These are phyloP conservation scores for Trichoderma sp. DNA, from an alignment of 2,329 filamentous ascomycete genomes.

Conservation along the genomic window DNA sequence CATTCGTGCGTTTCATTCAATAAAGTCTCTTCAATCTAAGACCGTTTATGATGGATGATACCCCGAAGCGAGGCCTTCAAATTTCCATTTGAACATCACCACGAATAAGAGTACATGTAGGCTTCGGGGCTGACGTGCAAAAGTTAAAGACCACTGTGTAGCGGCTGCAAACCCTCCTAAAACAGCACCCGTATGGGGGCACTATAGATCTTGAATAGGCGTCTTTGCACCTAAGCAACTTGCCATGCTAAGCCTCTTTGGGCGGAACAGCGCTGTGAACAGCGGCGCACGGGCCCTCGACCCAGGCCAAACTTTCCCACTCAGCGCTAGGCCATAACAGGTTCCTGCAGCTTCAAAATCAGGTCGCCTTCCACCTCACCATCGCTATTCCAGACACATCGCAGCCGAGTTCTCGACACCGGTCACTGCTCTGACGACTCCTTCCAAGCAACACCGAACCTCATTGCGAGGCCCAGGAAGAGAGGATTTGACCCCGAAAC, in stretches of 20 bases:
- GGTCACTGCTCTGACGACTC: constrained; percentile 29
- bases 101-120: not conserved
- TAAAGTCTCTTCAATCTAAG: not conserved
- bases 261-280: constrained; percentile 1
- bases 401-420: constrained; percentile 26
- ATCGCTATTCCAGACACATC: constrained; percentile 34
- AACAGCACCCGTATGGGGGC: not conserved
- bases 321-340: constrained; percentile 40
- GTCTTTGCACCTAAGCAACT: not conserved
- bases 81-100: not conserved
- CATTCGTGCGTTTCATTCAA: not conserved
- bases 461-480: constrained; percentile 28
- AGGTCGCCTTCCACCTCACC: constrained; percentile 35
- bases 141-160: constrained; percentile 9
- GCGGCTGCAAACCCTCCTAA: not conserved
- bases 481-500: constrained; percentile 21
- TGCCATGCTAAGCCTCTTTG: not conserved
- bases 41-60: not conserved
- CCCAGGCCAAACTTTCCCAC: constrained; percentile 24
- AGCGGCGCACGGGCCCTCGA: constrained; percentile 23
- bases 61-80: not conserved
- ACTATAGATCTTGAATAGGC: not conserved
- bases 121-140: not conserved
- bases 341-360: constrained; percentile 37
- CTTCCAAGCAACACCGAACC: constrained; percentile 25